Evolutionary conservation across 768 basidiomycete species (phyloP), one percentile per base, ranked within the genome.

Genomic region (Phylloporus scabripes): DNA sequence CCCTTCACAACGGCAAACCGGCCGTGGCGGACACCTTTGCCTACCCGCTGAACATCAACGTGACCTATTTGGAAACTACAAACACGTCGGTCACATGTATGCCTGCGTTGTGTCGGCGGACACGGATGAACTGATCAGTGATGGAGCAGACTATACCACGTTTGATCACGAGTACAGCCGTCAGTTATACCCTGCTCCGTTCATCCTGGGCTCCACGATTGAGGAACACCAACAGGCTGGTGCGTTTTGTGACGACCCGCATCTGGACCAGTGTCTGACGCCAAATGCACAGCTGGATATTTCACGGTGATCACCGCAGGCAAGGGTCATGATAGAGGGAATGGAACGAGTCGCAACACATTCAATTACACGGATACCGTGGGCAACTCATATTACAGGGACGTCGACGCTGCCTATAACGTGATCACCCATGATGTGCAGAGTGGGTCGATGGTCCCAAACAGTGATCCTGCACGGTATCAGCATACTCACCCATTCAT

Each of bases 121-220:
- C 14, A 21, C n/a, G 15, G 3, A 18, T 41, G 8, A 23, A 9
- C 49, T 55, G 37, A 57, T 23, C 9, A 23, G 12, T 1, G 8
- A 3, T 14, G 29, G 26, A 48, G 5, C 43, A 86, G 83, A 77
- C 59, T 70, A 72, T 43, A 67, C 74, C 9, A 57, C 60, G 3
- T 75, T 90, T 50, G 83, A 89, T 56, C 87, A 87, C 58, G 82
- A 81, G 0, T 90, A 87, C 59, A 64, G 79, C 43, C 79, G 86
- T 20, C 67, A 70, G 20, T 64, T 82, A 33, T 59, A 75, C 12
- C 85, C 85, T 1, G 72, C 73, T 34, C 81, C 85, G 2, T 77
- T 83, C 52, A 74, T 80, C 45, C 59, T 79, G 5, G 75, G 74
- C 9, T 83, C 81, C 8, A 76, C 74, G 9, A 87, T 84, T 28